Base-by-base conservation (phyloP, 345 rosid species). In the Salix exigua region DNA sequence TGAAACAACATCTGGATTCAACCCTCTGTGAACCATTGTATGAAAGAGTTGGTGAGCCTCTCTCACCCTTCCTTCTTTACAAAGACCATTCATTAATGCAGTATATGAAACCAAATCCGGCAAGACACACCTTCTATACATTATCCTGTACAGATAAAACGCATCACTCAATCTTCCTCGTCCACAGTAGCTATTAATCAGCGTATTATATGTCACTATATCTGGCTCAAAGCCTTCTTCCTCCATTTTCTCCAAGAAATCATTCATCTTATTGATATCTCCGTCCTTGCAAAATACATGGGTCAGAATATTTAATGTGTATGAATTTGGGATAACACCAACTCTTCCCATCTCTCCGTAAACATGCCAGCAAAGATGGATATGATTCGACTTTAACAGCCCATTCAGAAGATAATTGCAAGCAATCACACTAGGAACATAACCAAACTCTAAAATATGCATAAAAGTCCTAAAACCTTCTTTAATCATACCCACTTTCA, bases 181-280 rank as follows among this genome's bases (percentile, higher is more conserved):
- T 71, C 86, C 77, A 81, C 97, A 95, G 73, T 90, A 95, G 84
- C 93, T 88, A 86, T 85, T 79, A 46, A 95, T 88, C 81, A 95
- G 70, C 0, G 97, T 93, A 65, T 95, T 95, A 73, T 93, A 95
- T 6, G 99, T 91, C 50, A 95, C 98, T 72, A 91, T 78, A 83
- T 95, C 97, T 0, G 93, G 97, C 79, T 88, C 94, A 77, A 93
- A 95, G 0, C 98, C 99, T 87, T 93, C 98, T 81, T 95, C 99
- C 76, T 95, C 99, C 91, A 95, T 91, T 85, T 83, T 90, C 87
- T 95, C 98, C 80, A 95, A 55, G 75, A 95, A 95, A 7, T 86
- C 92, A 77, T 88, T 82, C 81, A 93, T 91, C 84, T 83, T 83
- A 69, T 64, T 71, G 2, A 83, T 79, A 78, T 84, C 83, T 2